phyloP scores from a whole-genome alignment of 2,329 filamentous ascomycete genomes.

The Aspergillus costaricaensis region DNA sequence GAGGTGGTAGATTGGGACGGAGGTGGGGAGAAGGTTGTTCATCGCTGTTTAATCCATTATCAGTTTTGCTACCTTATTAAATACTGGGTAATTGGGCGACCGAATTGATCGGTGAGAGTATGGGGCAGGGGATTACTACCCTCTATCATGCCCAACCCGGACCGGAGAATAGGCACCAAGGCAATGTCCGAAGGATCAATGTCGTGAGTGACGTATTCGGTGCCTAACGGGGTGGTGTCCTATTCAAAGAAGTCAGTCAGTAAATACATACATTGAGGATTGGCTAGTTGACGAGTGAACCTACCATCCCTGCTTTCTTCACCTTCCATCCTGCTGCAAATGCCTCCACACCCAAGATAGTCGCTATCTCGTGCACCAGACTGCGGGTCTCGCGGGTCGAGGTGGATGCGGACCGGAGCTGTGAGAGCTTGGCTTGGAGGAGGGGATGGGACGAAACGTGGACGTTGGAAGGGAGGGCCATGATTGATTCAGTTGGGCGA shows the following conservation, averaged over 20 bases:
- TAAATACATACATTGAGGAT: not conserved
- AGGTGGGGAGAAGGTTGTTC: constrained; percentile 75
- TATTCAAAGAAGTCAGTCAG: constrained; percentile 37
- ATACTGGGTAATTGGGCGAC: too few species aligned
- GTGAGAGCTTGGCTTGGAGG: constrained; percentile 82
- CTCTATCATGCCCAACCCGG: constrained; percentile 87
- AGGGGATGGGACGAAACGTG: constrained; percentile 86
- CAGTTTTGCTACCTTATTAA: too few species aligned
- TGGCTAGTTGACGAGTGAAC: constrained; percentile 18
- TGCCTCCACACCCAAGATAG: constrained; percentile 81
- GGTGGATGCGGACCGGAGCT: constrained; percentile 74
- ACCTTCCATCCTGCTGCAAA: constrained; percentile 64
- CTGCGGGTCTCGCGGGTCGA: constrained; percentile 74
- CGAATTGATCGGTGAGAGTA: too few species aligned
- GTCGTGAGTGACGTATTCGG: constrained; percentile 67
- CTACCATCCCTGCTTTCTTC: constrained; percentile 64
- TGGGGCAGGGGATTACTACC: constrained; percentile 48
- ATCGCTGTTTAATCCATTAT: constrained; percentile 53
- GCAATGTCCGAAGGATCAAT: constrained; percentile 69
- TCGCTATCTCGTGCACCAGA: constrained; percentile 81
- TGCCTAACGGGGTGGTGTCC: constrained; percentile 78
- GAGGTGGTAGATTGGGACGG: constrained; percentile 86
- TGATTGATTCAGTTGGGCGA: constrained; percentile 13
- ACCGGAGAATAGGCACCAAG: constrained; percentile 89
- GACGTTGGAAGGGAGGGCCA: constrained; percentile 55